Evolutionary conservation across 106 monocot genomes (phyloP).

Genomic region (Phalaenopsis aphrodite): DNA sequence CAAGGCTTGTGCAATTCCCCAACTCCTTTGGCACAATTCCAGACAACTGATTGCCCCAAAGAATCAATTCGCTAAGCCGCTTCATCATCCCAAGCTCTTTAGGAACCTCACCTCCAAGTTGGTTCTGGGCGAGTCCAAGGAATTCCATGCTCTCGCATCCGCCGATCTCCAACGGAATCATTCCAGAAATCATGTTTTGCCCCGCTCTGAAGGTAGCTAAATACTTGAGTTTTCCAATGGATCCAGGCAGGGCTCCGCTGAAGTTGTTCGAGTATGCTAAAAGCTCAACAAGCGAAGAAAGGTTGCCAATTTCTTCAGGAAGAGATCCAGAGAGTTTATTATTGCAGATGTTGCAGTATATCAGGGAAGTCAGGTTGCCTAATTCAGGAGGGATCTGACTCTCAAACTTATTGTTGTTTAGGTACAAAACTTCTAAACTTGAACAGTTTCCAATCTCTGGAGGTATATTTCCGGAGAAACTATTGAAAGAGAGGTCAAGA

Average conservation of each 20-base stretch:
- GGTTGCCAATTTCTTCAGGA: constrained; percentile 66
- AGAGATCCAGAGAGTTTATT: constrained; percentile 68
- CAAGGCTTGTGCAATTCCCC: constrained; percentile 61
- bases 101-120: constrained; percentile 54
- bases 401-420: constrained; percentile 74
- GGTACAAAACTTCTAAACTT: constrained; percentile 33
- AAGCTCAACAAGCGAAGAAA: constrained; percentile 49
- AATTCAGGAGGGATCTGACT: constrained; percentile 59
- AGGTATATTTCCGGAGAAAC: constrained; percentile 69
- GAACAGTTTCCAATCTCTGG: constrained; percentile 60
- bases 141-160: constrained; percentile 43
- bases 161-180: constrained; percentile 61
- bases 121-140: constrained; percentile 89
- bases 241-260: constrained; percentile 52
- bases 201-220: constrained; percentile 53
- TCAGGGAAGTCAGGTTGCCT: constrained; percentile 46
- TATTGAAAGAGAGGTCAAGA: constrained; percentile 77
- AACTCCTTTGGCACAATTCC: constrained; percentile 64
- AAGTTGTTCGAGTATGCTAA: constrained; percentile 78
- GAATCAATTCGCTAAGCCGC: constrained; percentile 49
- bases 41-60: constrained; percentile 61
- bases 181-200: constrained; percentile 71
- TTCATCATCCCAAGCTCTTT: constrained; percentile 54
- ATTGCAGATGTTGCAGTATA: constrained; percentile 59
- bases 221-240: constrained; percentile 72